Base-by-base conservation (phyloP, 73 alveolate species). In the Tetrahymena thermophila region DNA sequence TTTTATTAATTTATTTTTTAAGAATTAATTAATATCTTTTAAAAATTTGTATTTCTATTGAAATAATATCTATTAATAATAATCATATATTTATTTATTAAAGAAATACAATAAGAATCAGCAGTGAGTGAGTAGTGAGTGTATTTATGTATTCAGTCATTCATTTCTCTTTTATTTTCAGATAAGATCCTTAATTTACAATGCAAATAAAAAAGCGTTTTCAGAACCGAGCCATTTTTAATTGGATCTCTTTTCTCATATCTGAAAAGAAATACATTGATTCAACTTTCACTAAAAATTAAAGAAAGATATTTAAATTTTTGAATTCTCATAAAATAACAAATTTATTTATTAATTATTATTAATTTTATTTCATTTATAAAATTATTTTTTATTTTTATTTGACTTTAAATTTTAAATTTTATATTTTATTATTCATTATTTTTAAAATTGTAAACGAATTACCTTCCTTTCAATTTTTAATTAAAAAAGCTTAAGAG, bases 191-290 rank as follows among this genome's bases (percentile, higher is more conserved):
- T 71, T 7, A 71, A 23, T 71, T 71, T 71, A n/a, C 89, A 71
- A 28, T 71, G 15, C 28, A 71, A 71, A 71, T 71, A 71, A 71
- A 71, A 71, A 71, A 31, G 89, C 89, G 89, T 71, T 71, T 71
- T 71, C 89, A 71, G 89, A 71, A 71, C 89, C 89, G 89, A 71
- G 89, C 89, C 89, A 71, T 71, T 71, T 71, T 71, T 71, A 71
- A 71, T 71, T 71, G 89, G 89, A 71, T 71, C 89, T 71, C 89
- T 71, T 71, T 71, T 71, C 89, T 71, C 89, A 71, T 71, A 71
- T 71, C 89, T 71, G 89, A 71, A 71, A 71, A 28, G 89, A 71
- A 71, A 71, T 0, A 71, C n/a, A 71, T 28, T 19, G 8, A 71
- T 19, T 13, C 37, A 71, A 5, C 40, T 13, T 19, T 71, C 37